Conservation (phyloP, 2,329 filamentous ascomycete species). For the Cladosporium colombiae region DNA sequence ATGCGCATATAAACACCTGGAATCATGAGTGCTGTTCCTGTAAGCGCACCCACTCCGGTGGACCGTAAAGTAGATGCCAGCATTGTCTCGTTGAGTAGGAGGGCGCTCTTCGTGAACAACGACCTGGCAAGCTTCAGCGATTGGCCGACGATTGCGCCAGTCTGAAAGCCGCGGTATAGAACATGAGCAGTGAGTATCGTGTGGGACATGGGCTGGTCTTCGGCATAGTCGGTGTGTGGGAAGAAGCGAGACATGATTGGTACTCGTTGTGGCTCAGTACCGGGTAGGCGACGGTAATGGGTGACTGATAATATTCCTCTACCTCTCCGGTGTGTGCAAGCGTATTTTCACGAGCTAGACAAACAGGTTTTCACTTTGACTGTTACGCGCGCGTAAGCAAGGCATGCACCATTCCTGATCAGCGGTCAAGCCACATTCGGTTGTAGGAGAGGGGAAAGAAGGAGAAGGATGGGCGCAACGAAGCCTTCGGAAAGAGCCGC, state of each 20-base stretch:
- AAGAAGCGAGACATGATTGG: conserved; percentile 56
- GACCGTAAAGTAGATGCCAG: conserved; percentile 37
- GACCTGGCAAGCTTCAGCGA: conserved; percentile 38
- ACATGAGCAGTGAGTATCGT: conserved; percentile 63
- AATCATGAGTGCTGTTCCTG: conserved; percentile 49
- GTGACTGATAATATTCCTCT: background rate
- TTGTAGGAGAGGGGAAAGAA: background rate
- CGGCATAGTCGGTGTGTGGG: conserved; percentile 59
- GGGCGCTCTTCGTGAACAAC: conserved; percentile 27
- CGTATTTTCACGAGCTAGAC: background rate
- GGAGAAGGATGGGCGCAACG: background rate
- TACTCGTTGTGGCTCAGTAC: background rate
- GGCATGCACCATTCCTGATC: background rate
- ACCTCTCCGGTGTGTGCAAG: background rate
- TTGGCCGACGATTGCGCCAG: conserved; percentile 52
- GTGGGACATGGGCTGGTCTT: conserved; percentile 60
- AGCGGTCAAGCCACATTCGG: background rate
- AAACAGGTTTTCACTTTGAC: background rate
- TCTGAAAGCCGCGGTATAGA: conserved; percentile 56
- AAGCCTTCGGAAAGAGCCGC: background rate
- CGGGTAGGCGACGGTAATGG: background rate
- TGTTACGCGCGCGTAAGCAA: background rate
- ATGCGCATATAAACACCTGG: conserved; percentile 53
- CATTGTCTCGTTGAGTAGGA: conserved; percentile 20
- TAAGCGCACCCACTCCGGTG: conserved; percentile 43